Percentiles rank a stretch among this genome's conserved stretches.
Conservation (phyloP, 2,329 filamentous ascomycete species). For the Tolypocladium guangdongense region DNA sequence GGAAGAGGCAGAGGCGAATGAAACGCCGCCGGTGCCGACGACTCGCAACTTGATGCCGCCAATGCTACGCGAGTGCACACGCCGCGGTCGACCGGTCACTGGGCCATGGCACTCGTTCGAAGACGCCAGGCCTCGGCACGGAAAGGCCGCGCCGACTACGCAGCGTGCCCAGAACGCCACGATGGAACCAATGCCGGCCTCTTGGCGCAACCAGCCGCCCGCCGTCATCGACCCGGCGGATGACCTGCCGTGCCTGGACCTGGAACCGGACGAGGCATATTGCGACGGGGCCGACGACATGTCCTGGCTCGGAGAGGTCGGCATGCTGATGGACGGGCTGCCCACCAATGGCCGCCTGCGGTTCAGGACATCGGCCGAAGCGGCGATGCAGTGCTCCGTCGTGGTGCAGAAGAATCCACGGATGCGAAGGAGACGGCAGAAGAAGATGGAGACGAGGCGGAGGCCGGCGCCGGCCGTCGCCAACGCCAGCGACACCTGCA, state of each 20-base stretch:
- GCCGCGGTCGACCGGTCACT: neutral
- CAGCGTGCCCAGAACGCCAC: neutral
- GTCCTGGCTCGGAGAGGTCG: neutral
- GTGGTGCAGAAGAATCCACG: conserved; percentile 6
- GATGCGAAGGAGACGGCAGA: conserved; percentile 6
- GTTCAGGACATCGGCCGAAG: conserved; percentile 5
- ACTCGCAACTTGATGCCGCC: neutral
- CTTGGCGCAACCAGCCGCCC: neutral
- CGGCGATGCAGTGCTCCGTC: conserved; percentile 6
- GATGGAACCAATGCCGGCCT: neutral
- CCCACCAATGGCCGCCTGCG: conserved; percentile 1
- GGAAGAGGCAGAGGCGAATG: neutral
- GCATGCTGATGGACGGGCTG: neutral
- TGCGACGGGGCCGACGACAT: conserved; percentile 4
- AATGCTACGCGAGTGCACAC: neutral
- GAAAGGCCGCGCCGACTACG: neutral
- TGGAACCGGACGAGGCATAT: conserved; percentile 6
- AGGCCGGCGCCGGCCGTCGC: neutral
- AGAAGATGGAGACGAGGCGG: conserved; percentile 1
- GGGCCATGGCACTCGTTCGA: neutral
- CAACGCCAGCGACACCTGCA: neutral
- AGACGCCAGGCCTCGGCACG: neutral
- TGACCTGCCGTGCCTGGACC: neutral
- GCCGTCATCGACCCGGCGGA: neutral
- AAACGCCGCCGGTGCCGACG: neutral